Evolutionary conservation across 1,284 basidiomycete species (phyloP).

Genomic region (Cutaneotrichosporon mucoides): DNA sequence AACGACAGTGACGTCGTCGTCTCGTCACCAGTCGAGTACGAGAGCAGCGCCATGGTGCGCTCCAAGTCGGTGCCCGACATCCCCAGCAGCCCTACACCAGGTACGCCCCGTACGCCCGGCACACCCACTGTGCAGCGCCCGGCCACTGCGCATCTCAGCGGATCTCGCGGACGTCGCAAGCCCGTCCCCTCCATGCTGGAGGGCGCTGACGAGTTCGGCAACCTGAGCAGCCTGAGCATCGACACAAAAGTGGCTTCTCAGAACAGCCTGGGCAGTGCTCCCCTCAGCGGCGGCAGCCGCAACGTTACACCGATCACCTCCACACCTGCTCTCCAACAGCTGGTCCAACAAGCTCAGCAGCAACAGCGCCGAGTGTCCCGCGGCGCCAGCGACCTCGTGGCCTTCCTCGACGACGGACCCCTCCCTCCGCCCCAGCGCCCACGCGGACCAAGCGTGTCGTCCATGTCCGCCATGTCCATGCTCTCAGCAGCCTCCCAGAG

Average conservation of each 20-base stretch:
- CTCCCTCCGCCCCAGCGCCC: neutral
- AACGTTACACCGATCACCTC: neutral
- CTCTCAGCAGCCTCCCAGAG: neutral
- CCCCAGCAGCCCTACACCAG: neutral
- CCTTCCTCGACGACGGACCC: neutral
- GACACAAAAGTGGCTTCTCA: neutral
- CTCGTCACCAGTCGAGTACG: too few species aligned
- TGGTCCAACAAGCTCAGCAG: neutral
- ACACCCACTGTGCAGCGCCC: neutral
- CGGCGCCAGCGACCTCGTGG: neutral
- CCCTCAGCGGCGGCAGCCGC: neutral
- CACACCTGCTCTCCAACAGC: neutral
- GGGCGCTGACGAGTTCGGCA: conserved; percentile 1
- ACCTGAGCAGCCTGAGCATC: neutral
- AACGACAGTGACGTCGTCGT: too few species aligned
- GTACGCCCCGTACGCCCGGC: neutral
- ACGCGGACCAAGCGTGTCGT: neutral
- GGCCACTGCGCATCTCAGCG: neutral
- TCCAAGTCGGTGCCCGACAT: neutral
- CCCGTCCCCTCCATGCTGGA: conserved; percentile 6
- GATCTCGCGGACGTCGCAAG: conserved; percentile 6
- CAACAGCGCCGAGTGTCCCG: neutral
- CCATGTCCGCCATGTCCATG: neutral
- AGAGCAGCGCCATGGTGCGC: neutral
- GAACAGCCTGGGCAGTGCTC: neutral